Conservation (phyloP, 345 rosid genomes). For the Noccaea bulbosa region DNA sequence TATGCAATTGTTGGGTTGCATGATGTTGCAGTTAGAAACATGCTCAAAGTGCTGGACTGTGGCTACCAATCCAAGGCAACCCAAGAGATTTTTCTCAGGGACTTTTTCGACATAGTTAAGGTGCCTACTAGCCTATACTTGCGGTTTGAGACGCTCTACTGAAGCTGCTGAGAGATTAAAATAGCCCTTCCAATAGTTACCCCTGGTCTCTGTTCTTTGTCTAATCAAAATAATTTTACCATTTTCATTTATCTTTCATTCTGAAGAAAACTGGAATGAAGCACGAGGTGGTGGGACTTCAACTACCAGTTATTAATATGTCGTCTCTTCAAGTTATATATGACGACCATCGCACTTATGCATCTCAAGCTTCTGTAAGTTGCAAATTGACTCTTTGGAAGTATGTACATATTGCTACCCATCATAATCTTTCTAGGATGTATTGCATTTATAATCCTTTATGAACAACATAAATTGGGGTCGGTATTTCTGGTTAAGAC, state of each 20-base stretch:
- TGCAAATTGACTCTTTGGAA: slow-evolving; percentile 25
- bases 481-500: slow-evolving; percentile 11
- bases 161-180: slow-evolving; percentile 24
- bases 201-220: slow-evolving; percentile 21
- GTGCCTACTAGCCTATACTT: slow-evolving; percentile 46
- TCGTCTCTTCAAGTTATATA: slow-evolving; percentile 81
- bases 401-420: slow-evolving; percentile 28
- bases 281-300: slow-evolving; percentile 74
- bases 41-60: slow-evolving; percentile 86
- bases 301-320: slow-evolving; percentile 75
- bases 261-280: slow-evolving; percentile 84
- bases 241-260: slow-evolving; percentile 34
- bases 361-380: slow-evolving; percentile 86
- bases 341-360: slow-evolving; percentile 96
- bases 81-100: slow-evolving; percentile 84
- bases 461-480: slow-evolving; percentile 21
- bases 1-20: slow-evolving; percentile 85
- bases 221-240: not conserved
- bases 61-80: slow-evolving; percentile 85
- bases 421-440: slow-evolving; percentile 22
- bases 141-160: slow-evolving; percentile 8
- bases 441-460: slow-evolving; percentile 7
- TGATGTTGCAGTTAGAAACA: slow-evolving; percentile 80
- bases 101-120: slow-evolving; percentile 86
- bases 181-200: slow-evolving; percentile 11